Evolutionary conservation across 164 flowering plant species (phyloP).

Genomic region (Buxus sempervirens): DNA sequence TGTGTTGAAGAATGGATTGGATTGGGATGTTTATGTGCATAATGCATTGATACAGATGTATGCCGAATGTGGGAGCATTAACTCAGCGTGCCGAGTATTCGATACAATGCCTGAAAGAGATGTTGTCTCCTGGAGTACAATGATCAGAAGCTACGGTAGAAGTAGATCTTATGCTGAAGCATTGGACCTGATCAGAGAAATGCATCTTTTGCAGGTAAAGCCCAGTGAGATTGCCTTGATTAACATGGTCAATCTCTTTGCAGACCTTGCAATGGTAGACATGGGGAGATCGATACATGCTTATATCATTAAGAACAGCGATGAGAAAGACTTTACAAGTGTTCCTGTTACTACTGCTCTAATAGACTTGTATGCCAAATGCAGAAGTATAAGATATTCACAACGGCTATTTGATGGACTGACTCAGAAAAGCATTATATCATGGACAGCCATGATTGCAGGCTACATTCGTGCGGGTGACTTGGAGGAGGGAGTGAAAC

Average conservation of each 20-base stretch:
- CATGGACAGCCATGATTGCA: slow-evolving; percentile 57
- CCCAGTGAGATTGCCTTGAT: slow-evolving; percentile 43
- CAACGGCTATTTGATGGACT: slow-evolving; percentile 32
- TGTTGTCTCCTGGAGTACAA: slow-evolving; percentile 50
- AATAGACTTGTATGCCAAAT: slow-evolving; percentile 57
- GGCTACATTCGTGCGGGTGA: slow-evolving; percentile 38
- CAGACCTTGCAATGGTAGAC: slow-evolving; percentile 25
- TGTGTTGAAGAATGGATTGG: slow-evolving; percentile 35
- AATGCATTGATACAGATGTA: slow-evolving; percentile 58
- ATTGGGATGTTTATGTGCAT: slow-evolving; percentile 37
- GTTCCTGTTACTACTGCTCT: slow-evolving; percentile 33
- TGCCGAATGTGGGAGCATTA: slow-evolving; percentile 30
- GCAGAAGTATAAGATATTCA: slow-evolving; percentile 33
- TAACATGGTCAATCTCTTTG: slow-evolving; percentile 48
- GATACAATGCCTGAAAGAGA: slow-evolving; percentile 49
- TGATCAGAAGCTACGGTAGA: slow-evolving; percentile 37
- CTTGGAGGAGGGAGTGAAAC: slow-evolving; percentile 32
- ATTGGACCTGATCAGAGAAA: slow-evolving; percentile 35
- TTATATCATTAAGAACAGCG: slow-evolving; percentile 36
- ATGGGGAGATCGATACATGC: slow-evolving; percentile 44
- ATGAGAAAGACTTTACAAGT: slow-evolving; percentile 10
- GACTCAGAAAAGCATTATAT: slow-evolving; percentile 29
- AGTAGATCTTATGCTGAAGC: slow-evolving; percentile 27
- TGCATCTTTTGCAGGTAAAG: slow-evolving; percentile 30
- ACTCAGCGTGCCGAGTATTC: slow-evolving; percentile 28